Conservation (phyloP, 1,139 yeast genomes). For the Suhomyces choctaworum region DNA sequence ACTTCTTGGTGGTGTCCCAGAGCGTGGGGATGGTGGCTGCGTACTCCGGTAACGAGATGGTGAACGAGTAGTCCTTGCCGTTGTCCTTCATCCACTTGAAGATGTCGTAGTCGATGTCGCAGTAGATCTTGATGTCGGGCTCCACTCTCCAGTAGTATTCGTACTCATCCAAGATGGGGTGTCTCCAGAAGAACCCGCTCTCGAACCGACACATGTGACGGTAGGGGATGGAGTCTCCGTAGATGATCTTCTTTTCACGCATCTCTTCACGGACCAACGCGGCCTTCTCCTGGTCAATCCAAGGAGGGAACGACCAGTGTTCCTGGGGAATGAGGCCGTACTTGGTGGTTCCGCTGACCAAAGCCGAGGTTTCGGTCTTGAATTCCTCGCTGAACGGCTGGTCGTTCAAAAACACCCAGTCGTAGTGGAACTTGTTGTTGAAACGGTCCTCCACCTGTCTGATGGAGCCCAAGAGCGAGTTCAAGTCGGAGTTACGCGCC, state of each 20-base stretch:
- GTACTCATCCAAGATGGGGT: constrained; percentile 66
- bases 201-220: constrained; percentile 93
- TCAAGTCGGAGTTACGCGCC: constrained; percentile 45
- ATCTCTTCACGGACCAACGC: constrained; percentile 51
- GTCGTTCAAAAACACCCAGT: constrained; percentile 51
- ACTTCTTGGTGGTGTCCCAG: constrained; percentile 75
- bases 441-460: constrained; percentile 49
- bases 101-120: constrained; percentile 80
- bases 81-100: constrained; percentile 80
- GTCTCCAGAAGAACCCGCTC: constrained; percentile 86
- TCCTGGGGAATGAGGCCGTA: constrained; percentile 47
- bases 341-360: constrained; percentile 44
- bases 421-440: constrained; percentile 43
- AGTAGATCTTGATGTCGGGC: constrained; percentile 74
- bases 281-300: constrained; percentile 61
- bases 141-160: constrained; percentile 95
- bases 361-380: constrained; percentile 32
- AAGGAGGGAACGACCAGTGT: constrained; percentile 55
- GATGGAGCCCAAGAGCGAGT: constrained; percentile 38
- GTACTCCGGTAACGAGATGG: constrained; percentile 83
- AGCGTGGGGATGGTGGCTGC: constrained; percentile 75
- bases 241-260: constrained; percentile 54
- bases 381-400: constrained; percentile 43
- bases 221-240: constrained; percentile 62
- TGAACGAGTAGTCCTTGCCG: constrained; percentile 72